Evolutionary conservation across 495 filamentous ascomycete species (phyloP).

Genomic region (Cercophora scortea): DNA sequence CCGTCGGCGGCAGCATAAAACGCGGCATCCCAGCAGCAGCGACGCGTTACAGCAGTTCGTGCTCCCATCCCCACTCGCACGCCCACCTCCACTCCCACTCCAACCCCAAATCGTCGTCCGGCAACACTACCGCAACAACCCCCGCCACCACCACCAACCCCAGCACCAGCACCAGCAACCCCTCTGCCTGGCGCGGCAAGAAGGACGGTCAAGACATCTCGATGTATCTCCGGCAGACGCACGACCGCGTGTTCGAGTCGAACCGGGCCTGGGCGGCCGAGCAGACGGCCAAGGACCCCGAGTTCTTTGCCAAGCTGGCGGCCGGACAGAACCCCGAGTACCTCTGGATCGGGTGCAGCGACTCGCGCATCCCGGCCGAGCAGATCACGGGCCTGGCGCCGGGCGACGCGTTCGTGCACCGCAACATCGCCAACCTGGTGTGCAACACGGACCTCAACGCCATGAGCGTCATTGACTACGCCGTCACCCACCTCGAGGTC

Average conservation of each 20-base stretch:
- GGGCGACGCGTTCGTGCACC: conserved; percentile 54
- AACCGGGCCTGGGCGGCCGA: conserved; percentile 49
- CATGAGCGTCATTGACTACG: conserved; percentile 57
- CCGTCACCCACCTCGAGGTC: conserved; percentile 49
- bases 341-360: conserved; percentile 59
- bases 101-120: too few relatives aligned
- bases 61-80: too few relatives aligned
- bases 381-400: conserved; percentile 51
- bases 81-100: too few relatives aligned
- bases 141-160: too few relatives aligned
- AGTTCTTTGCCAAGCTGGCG: conserved; percentile 46
- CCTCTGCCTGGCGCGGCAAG: not conserved
- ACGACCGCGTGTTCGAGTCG: conserved; percentile 46
- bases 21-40: too few relatives aligned
- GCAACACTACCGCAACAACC: too few relatives aligned
- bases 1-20: too few relatives aligned
- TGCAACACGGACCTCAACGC: conserved; percentile 51
- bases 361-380: conserved; percentile 56
- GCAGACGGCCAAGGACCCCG: conserved; percentile 40
- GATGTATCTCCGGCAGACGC: conserved; percentile 36
- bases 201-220: conserved; percentile 22
- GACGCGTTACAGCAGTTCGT: too few relatives aligned
- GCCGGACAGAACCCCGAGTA: conserved; percentile 50
- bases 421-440: conserved; percentile 59
- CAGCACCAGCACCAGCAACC: too few relatives aligned